Evolutionary conservation across 2,329 filamentous ascomycete species (phyloP).

Genomic region (Chaetomium globosum): DNA sequence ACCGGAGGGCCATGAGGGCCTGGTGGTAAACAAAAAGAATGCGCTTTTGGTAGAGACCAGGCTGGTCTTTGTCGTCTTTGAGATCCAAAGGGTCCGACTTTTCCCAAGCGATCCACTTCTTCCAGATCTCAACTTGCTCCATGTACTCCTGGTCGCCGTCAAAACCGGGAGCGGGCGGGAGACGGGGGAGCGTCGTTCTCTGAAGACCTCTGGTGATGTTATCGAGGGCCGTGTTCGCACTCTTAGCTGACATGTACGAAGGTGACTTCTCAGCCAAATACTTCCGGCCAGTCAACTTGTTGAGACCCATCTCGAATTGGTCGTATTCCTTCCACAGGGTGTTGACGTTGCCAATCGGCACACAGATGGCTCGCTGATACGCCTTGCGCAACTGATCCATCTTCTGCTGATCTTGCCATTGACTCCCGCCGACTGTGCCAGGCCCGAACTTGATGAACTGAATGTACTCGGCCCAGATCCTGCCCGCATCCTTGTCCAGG

Average conservation of each 20-base stretch:
- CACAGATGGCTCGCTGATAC: conserved; percentile 84
- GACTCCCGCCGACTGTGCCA: conserved; percentile 78
- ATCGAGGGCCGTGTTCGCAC: conserved; percentile 85
- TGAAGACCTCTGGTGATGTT: conserved; percentile 78
- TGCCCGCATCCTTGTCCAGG: conserved; percentile 84
- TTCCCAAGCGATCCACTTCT: conserved; percentile 93
- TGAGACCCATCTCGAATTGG: conserved; percentile 89
- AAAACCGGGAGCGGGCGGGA: conserved; percentile 83
- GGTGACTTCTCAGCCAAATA: conserved; percentile 91
- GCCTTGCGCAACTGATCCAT: conserved; percentile 91
- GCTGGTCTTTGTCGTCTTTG: conserved; percentile 80
- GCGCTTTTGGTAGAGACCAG: conserved; percentile 71
- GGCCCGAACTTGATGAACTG: conserved; percentile 89
- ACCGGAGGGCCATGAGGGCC: conserved; percentile 87
- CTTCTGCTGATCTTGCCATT: conserved; percentile 98
- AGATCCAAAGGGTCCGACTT: conserved; percentile 88
- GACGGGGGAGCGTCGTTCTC: conserved; percentile 74
- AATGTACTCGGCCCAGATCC: conserved; percentile 92
- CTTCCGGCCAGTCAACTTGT: conserved; percentile 92
- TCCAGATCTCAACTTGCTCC: conserved; percentile 86
- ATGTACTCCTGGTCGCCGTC: conserved; percentile 83
- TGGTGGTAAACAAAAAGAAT: conserved; percentile 92
- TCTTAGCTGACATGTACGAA: conserved; percentile 93
- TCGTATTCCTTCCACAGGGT: conserved; percentile 97
- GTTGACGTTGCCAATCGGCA: conserved; percentile 82